Evolutionary conservation across 805 yeast genomes (phyloP).

Genomic region (Tetrapisispora pingtungensis): DNA sequence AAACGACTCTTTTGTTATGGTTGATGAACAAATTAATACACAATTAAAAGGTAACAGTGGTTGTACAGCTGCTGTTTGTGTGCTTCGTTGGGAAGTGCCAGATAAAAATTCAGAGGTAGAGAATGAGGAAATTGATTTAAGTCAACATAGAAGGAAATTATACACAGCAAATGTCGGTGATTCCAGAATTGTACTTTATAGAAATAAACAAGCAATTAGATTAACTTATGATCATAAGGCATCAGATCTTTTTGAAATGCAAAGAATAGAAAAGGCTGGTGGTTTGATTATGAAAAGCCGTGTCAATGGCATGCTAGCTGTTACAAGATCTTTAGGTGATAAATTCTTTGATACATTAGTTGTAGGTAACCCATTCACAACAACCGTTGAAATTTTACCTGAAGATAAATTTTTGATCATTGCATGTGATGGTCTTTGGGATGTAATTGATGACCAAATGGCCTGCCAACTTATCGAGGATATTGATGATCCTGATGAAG

Average conservation of each 20-base stretch:
- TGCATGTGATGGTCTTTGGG: slow-evolving; percentile 98
- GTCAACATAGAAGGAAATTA: slow-evolving; percentile 56
- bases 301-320: slow-evolving; percentile 93
- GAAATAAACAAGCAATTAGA: slow-evolving; percentile 66
- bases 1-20: slow-evolving; percentile 58
- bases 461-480: slow-evolving; percentile 66
- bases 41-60: slow-evolving; percentile 70
- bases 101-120: slow-evolving; percentile 10
- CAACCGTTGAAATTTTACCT: slow-evolving; percentile 60
- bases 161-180: slow-evolving; percentile 96
- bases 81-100: slow-evolving; percentile 70
- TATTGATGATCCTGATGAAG: slow-evolving; percentile 48
- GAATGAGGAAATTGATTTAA: slow-evolving; percentile 19
- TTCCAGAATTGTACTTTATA: slow-evolving; percentile 67
- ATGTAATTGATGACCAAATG: slow-evolving; percentile 73
- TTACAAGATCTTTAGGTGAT: slow-evolving; percentile 88
- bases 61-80: slow-evolving; percentile 91
- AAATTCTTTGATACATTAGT: slow-evolving; percentile 84
- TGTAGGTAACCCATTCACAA: slow-evolving; percentile 85
- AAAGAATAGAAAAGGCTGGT: slow-evolving; percentile 66
- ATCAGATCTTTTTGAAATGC: slow-evolving; percentile 64
- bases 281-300: slow-evolving; percentile 84
- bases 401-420: slow-evolving; percentile 71
- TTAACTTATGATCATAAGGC: slow-evolving; percentile 92
- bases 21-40: slow-evolving; percentile 58